These are phyloP conservation scores for Tulasnella sp. DNA, from an alignment of 768 basidiomycete genomes.

Conservation along the genomic window DNA sequence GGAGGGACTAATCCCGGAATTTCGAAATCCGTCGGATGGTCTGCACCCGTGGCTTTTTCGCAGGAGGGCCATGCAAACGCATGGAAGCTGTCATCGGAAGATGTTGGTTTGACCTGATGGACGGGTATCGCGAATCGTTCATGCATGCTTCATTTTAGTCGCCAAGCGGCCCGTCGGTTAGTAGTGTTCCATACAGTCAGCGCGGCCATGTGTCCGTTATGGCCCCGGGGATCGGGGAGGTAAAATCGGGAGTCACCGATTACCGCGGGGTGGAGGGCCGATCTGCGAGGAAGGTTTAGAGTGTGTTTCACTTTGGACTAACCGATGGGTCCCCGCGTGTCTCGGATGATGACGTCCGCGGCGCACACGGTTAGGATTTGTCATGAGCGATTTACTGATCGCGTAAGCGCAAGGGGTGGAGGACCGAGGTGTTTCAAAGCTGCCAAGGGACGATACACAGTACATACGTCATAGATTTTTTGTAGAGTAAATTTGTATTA, in stretches of 20 bases:
- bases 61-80: not conserved
- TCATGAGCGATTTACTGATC: not conserved
- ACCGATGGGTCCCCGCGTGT: not conserved
- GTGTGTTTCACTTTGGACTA: not conserved
- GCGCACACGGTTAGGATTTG: constrained; percentile 4
- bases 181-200: not conserved
- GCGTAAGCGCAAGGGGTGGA: not conserved
- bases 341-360: not conserved
- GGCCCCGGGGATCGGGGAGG: not conserved
- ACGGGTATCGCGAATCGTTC: not conserved
- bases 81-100: not conserved
- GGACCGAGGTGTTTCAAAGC: not conserved
- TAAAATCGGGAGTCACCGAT: not conserved
- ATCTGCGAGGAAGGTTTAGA: not conserved
- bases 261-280: not conserved
- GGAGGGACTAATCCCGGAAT: no score
- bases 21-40: not conserved
- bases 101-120: not conserved
- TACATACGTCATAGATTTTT: no score
- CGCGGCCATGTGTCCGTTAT: not conserved
- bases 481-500: no score
- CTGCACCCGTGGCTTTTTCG: not conserved
- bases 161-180: not conserved
- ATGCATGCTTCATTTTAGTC: not conserved
- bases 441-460: no score